Evolutionary conservation across 192 early-diverging fungal genomes (phyloP).

Genomic region (Diversispora eburnea): DNA sequence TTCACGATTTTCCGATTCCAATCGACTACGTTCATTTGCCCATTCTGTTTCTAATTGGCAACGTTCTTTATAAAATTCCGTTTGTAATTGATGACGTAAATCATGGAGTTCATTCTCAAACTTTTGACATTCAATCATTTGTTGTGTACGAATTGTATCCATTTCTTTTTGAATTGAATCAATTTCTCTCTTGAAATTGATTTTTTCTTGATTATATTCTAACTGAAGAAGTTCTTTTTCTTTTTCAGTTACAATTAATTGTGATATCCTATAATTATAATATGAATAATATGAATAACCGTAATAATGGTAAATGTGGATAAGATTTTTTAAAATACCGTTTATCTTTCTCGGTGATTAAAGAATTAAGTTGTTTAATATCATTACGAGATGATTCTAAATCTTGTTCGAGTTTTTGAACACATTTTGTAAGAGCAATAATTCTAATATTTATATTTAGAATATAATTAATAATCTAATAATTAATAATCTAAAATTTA

Average conservation of each 20-base stretch:
- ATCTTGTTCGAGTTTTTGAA: neutral
- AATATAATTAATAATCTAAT: neutral
- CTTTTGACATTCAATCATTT: neutral
- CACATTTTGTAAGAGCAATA: neutral
- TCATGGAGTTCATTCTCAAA: neutral
- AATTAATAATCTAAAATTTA: neutral
- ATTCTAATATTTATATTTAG: constrained; percentile 3
- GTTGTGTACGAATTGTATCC: neutral
- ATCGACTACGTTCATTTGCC: neutral
- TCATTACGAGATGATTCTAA: neutral
- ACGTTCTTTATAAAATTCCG: constrained; percentile 12
- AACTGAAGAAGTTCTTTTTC: neutral
- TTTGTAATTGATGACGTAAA: neutral
- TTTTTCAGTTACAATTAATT: neutral
- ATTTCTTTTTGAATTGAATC: constrained; percentile 5
- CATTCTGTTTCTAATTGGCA: neutral
- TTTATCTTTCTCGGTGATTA: constrained; percentile 15
- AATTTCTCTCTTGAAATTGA: neutral
- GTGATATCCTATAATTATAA: neutral
- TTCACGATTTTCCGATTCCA: constrained; percentile 15
- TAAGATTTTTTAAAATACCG: neutral
- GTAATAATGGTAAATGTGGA: neutral
- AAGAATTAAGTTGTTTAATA: neutral
- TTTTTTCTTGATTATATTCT: neutral
- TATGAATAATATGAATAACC: neutral